These are phyloP conservation scores for Vanrija sp. DNA, from an alignment of 1,284 basidiomycete genomes.

Conservation along the genomic window DNA sequence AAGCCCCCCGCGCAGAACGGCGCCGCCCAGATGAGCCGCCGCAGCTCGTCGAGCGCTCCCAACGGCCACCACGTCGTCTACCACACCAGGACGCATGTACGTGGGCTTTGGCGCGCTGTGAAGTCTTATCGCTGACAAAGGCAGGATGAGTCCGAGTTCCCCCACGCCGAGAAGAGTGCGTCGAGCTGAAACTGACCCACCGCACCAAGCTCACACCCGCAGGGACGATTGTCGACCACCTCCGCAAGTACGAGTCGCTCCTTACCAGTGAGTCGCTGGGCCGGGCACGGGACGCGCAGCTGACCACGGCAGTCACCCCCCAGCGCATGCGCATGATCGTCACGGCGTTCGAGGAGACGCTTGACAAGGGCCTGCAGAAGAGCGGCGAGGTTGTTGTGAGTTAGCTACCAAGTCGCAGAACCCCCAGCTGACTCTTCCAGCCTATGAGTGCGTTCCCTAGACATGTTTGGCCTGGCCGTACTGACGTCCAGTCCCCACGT, in stretches of 20 bases:
- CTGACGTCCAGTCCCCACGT: slow-evolving; percentile 76
- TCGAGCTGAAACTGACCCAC: neutral
- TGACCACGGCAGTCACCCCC: slow-evolving; percentile 64
- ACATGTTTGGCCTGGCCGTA: neutral
- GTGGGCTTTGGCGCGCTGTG: neutral
- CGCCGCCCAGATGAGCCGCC: neutral
- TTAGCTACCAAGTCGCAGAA: slow-evolving; percentile 32
- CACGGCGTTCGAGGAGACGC: slow-evolving; percentile 86
- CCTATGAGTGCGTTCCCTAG: slow-evolving; percentile 20
- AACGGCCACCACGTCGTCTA: slow-evolving; percentile 70
- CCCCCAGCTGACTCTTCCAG: slow-evolving; percentile 7
- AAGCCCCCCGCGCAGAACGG: neutral
- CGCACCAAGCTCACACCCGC: slow-evolving; percentile 1
- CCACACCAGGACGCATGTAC: slow-evolving; percentile 53
- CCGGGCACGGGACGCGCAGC: neutral
- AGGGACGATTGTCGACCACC: slow-evolving; percentile 72
- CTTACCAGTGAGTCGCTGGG: slow-evolving; percentile 51
- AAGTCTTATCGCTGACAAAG: slow-evolving; percentile 3
- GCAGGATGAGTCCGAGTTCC: slow-evolving; percentile 46
- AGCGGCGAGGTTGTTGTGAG: slow-evolving; percentile 81
- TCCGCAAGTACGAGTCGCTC: slow-evolving; percentile 79
- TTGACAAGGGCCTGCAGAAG: slow-evolving; percentile 82
- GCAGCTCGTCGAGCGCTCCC: slow-evolving; percentile 50
- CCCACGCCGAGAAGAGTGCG: slow-evolving; percentile 49
- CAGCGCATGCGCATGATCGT: slow-evolving; percentile 97